A percentile compares a stretch with the other conserved stretches of the same genome.
Conservation (phyloP, 2,329 filamentous ascomycete species). For the Chrysoporthe puriensis region DNA sequence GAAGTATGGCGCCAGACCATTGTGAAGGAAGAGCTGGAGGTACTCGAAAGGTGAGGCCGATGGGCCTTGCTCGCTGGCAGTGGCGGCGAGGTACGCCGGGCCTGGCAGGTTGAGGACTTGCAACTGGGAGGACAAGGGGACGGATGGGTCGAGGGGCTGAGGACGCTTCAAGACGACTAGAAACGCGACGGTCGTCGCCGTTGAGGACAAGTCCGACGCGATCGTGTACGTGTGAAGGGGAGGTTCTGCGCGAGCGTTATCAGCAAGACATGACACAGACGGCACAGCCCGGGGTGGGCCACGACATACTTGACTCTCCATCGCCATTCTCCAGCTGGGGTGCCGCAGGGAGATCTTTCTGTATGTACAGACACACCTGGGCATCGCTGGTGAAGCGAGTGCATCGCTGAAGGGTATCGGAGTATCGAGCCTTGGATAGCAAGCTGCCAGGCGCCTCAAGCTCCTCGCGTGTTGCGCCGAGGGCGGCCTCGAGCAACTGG, state of each 20-base stretch:
- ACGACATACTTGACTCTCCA: conserved; percentile 48
- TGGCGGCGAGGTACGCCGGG: conserved; percentile 69
- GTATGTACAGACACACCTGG: conserved; percentile 86
- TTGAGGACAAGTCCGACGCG: conserved; percentile 79
- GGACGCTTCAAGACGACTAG: conserved; percentile 90
- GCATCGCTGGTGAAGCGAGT: conserved; percentile 86
- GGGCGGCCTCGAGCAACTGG: conserved; percentile 71
- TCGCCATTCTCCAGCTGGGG: conserved; percentile 55
- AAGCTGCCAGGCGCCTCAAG: conserved; percentile 82
- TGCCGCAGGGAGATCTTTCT: conserved; percentile 72
- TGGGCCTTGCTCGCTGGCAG: conserved; percentile 70
- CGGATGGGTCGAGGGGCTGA: conserved; percentile 79
- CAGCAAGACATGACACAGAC: background rate
- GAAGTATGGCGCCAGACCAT: conserved; percentile 92
- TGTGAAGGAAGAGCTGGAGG: conserved; percentile 88
- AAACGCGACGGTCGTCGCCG: conserved; percentile 79
- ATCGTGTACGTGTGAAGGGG: conserved; percentile 75
- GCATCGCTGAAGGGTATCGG: conserved; percentile 85
- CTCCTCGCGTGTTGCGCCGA: conserved; percentile 77
- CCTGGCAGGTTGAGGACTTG: conserved; percentile 92
- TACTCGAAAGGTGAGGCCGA: conserved; percentile 86
- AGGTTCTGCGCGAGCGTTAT: conserved; percentile 39
- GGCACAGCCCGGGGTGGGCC: background rate
- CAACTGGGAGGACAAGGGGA: conserved; percentile 85
- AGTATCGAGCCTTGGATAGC: conserved; percentile 70